Conservation (phyloP, 345 rosid species). For the Eutrema japonicum region DNA sequence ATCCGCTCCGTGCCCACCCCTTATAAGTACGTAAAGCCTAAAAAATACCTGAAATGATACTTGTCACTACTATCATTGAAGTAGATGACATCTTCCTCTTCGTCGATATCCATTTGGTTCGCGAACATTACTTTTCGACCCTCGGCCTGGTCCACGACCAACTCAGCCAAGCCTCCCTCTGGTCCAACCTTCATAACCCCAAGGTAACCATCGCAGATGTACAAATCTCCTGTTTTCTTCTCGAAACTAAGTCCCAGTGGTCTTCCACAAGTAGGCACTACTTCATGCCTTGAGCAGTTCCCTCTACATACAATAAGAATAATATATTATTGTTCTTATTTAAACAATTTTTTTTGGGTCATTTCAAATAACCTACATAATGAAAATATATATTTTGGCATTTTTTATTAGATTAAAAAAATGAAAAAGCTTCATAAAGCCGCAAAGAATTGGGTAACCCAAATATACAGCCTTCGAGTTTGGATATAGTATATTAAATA, state of each 20-base stretch:
- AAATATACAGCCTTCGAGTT: not conserved
- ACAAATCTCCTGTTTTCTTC: conserved; percentile 68
- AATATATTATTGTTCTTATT: not conserved
- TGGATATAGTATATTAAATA: not conserved
- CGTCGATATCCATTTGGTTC: conserved; percentile 67
- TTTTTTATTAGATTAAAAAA: not conserved
- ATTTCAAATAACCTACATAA: not conserved
- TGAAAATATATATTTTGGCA: not conserved
- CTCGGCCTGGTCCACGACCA: conserved; percentile 52
- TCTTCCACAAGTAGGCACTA: conserved; percentile 76
- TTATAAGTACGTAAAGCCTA: too few relatives aligned
- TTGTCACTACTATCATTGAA: conserved; percentile 68
- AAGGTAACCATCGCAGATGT: conserved; percentile 75
- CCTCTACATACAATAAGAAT: conserved; percentile 45
- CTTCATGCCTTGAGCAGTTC: conserved; percentile 51
- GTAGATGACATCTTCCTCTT: conserved; percentile 60
- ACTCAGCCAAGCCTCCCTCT: conserved; percentile 60
- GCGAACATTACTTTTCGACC: conserved; percentile 60
- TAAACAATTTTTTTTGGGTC: not conserved
- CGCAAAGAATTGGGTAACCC: not conserved
- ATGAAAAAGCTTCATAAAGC: not conserved
- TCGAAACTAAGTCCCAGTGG: conserved; percentile 70
- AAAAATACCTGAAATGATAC: conserved; percentile 58
- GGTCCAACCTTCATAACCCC: conserved; percentile 72
- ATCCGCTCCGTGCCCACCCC: too few relatives aligned